Percentiles rank a stretch among this genome's conserved stretches.
Evolutionary conservation across 352 stramenopile species (phyloP).

Genomic region (Aphanomyces cochlioides): DNA sequence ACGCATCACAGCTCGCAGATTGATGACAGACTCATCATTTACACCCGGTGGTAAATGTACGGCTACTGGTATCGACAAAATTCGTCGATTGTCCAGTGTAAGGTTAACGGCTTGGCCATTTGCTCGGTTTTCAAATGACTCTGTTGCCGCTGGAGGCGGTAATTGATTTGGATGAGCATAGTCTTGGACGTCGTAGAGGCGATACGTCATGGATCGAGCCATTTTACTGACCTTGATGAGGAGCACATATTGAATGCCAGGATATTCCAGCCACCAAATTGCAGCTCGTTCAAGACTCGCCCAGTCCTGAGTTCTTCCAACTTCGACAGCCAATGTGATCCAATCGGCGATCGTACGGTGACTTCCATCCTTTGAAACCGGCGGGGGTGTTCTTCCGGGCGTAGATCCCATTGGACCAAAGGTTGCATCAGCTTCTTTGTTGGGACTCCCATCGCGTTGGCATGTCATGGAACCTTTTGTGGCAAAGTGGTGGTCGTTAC

Average conservation of each 20-base stretch:
- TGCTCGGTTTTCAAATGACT: constrained; percentile 3
- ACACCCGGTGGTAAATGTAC: background rate
- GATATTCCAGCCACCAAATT: background rate
- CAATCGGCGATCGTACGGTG: too few relatives aligned
- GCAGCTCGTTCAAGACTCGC: constrained; percentile 17
- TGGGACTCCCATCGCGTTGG: too few relatives aligned
- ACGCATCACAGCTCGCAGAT: constrained; percentile 4
- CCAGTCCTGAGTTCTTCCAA: constrained; percentile 9
- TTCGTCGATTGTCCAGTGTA: constrained; percentile 16
- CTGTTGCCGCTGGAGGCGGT: background rate
- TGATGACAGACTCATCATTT: background rate
- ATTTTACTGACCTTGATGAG: constrained; percentile 6
- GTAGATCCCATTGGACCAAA: too few relatives aligned
- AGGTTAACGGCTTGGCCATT: constrained; percentile 1
- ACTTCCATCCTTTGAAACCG: too few relatives aligned
- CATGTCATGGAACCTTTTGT: too few relatives aligned
- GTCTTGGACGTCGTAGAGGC: constrained; percentile 7
- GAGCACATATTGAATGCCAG: constrained; percentile 21
- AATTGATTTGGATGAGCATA: constrained; percentile 12
- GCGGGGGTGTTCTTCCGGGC: too few relatives aligned
- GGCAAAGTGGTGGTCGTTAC: too few relatives aligned
- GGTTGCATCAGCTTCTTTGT: too few relatives aligned
- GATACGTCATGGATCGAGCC: constrained; percentile 1
- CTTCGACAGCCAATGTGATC: constrained; percentile 2
- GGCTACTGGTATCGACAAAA: constrained; percentile 10